Base-by-base conservation (phyloP, 2,329 filamentous ascomycete species). In the Helicocarpus griseus region DNA sequence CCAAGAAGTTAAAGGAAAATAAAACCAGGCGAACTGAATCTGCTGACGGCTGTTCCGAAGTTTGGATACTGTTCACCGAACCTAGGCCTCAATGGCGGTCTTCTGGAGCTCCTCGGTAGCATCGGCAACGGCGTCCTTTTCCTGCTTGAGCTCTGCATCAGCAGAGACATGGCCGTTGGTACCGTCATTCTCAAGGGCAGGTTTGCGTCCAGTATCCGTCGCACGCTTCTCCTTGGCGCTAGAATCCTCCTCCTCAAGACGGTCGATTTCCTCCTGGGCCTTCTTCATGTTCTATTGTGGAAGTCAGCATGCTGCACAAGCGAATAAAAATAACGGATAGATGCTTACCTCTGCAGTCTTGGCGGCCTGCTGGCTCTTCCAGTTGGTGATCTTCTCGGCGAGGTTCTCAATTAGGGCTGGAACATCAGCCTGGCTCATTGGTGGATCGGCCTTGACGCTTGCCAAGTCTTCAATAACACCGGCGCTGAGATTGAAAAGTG, bases 181-280 rank as follows among this genome's bases (percentile, higher is more conserved):
- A 49, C 71, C 72, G 53, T 73, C 72, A 57, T 77, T 74, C 58
- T 73, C 72, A 52, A 71, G 62, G 1, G 76, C 72, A 19, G 73
- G 72, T 66, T 81, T 80, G 68, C 77, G 77, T 26, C 71, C 71
- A n/a, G 67, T 68, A 45, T 77, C 76, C 73, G 76, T 59, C 68
- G 65, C 35, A 65, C 72, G 51, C 33, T 56, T 58, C 68, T 71
- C 56, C 69, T 71, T 56, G 71, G 71, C 57, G 76, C 76, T 55
- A 57, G 79, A 76, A 51, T 83, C 82, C 67, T 96, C 91, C 51
- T 78, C 74, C 60, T 84, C 81, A 40, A 97, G 81, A 60, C 84
- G 83, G 67, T 90, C 88, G 57, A 98, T 94, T 71, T 96, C 89
- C 72, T 91, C 91, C 77, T 95, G 86, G 55, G 93, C 93, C 73